Conservation (phyloP, 768 basidiomycete species). For the Termitomyces sp. region DNA sequence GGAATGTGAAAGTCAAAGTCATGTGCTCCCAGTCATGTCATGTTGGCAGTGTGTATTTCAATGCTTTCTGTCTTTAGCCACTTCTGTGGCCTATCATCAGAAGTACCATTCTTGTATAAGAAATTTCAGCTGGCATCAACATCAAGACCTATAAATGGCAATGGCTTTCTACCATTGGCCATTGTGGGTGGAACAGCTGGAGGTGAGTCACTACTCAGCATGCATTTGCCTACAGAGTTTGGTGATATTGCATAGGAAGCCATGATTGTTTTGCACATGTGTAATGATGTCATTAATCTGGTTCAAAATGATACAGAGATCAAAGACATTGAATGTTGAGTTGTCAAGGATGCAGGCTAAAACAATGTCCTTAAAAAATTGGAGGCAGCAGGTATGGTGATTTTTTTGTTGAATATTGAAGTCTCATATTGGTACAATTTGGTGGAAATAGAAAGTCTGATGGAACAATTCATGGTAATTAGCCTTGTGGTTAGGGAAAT, state of each 20-base stretch:
- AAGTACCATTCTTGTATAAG: conserved; percentile 24
- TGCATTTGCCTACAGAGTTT: conserved; percentile 68
- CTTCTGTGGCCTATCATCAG: conserved; percentile 35
- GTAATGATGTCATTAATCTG: conserved; percentile 98
- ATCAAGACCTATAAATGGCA: conserved; percentile 36
- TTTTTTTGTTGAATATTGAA: conserved; percentile 77
- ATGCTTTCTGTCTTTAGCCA: conserved; percentile 29
- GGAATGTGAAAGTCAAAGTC: no score
- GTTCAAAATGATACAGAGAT: conserved; percentile 97
- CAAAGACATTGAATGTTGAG: conserved; percentile 94
- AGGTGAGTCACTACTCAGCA: conserved; percentile 39
- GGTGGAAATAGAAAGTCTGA: conserved; percentile 78
- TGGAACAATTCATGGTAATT: conserved; percentile 93
- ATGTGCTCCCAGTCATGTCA: no score
- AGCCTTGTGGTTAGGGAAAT: conserved; percentile 95
- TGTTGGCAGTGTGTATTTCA: no score
- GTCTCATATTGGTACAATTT: conserved; percentile 84
- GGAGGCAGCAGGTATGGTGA: conserved; percentile 95
- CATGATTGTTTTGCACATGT: conserved; percentile 75
- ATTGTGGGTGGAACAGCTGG: conserved; percentile 17
- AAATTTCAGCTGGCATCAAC: conserved; percentile 21
- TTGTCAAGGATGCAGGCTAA: conserved; percentile 94
- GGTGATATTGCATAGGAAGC: conserved; percentile 77
- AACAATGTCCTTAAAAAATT: conserved; percentile 97
- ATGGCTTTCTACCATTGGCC: conserved; percentile 22